Conservation (phyloP, 2,329 filamentous ascomycete genomes). For the Xylariaceae sp. region DNA sequence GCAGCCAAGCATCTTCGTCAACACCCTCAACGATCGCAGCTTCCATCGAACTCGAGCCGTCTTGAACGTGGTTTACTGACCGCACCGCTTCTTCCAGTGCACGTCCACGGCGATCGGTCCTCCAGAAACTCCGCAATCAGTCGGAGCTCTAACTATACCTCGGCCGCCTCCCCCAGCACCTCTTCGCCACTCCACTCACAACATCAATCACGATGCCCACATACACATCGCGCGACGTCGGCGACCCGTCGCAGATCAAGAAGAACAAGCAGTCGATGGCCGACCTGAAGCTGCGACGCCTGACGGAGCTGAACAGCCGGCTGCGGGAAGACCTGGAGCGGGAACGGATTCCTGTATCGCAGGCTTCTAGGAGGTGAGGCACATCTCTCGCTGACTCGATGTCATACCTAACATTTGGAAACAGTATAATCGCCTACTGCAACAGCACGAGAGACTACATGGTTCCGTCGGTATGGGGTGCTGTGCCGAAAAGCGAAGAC, state of each 20-base stretch:
- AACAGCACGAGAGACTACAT: conserved; percentile 98
- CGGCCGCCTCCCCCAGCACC: conserved; percentile 9
- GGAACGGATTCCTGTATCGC: conserved; percentile 90
- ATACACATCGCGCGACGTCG: conserved; percentile 60
- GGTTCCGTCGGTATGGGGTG: conserved; percentile 95
- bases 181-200: conserved; percentile 13
- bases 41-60: too few species aligned
- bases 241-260: conserved; percentile 61
- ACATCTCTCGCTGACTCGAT: background rate
- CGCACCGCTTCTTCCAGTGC: background rate
- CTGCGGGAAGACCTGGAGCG: conserved; percentile 93
- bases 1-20: too few species aligned
- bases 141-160: conserved; percentile 13
- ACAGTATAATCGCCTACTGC: conserved; percentile 93
- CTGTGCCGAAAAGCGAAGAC: conserved; percentile 89
- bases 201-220: conserved; percentile 47
- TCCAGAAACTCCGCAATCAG: conserved; percentile 11
- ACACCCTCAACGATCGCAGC: too few species aligned
- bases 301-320: conserved; percentile 95
- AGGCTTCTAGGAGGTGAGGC: conserved; percentile 76
- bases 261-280: conserved; percentile 99
- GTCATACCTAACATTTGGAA: conserved; percentile 10
- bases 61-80: too few species aligned
- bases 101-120: too few species aligned
- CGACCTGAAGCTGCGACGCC: conserved; percentile 88